Evolutionary conservation across 2,329 filamentous ascomycete species (phyloP), one percentile per base, ranked within the genome.

Genomic region (Claviceps arundinis): DNA sequence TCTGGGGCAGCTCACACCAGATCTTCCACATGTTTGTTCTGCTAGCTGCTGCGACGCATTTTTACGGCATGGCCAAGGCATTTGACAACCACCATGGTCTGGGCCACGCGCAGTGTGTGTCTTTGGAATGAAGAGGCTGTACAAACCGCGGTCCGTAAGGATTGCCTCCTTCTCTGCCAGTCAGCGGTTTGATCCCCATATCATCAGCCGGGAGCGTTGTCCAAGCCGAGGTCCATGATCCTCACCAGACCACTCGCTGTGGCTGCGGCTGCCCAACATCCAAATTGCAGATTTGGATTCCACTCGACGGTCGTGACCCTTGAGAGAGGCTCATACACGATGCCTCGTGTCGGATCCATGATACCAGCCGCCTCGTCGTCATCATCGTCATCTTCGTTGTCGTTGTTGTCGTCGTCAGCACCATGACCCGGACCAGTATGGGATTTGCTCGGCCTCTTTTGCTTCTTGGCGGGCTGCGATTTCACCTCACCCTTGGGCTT

Each of bases 11-110:
- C 64, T 95, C 89, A 19, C 93, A 98, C 68, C 93, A 98, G 70
- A 85, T 98, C 57, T 98, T 98, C 67, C 93, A 98, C 70, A 73
- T 95, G 41, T 77, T 93, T 57, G 90, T 98, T 30, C 73, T 97
- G 16, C 67, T 89, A 55, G 93, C 93, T 0, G 91, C 89, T 0
- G 77, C 79, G 1, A 79, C 85, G 24, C 93, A 98, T 72, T 72
- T 97, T 54, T 82, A 82, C 50, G 90, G 87, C 48, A 76, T 97
- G 69, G 65, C 87, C 34, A 85, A 81, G 67, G 90, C 90, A 4
- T 95, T 96, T 69, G 87, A 95, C 68, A 84, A 87, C 64, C 82
- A 88, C 62, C 89, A 95, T 67, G 78, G 74, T 52, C 68, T 74
- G 40, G 69, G 75, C 64, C 77, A 75, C 14, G 74, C 72, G 19